These are phyloP conservation scores for Irpex sp. DNA, from an alignment of 1,284 basidiomycete genomes.

Conservation along the genomic window DNA sequence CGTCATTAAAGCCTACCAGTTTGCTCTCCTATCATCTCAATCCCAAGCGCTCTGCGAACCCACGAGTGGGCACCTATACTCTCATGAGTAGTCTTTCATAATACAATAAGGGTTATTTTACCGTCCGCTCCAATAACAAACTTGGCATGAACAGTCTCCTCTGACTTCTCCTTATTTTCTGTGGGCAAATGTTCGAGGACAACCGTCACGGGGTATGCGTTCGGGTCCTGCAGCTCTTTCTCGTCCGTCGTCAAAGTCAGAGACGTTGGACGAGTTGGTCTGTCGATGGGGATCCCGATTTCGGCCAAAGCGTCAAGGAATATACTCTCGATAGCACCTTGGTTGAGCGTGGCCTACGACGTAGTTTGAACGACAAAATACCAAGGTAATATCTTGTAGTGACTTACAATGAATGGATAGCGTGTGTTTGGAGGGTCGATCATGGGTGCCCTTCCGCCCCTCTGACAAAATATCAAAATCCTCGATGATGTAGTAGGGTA, in stretches of 20 bases:
- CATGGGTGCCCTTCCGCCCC: slow-evolving; percentile 40
- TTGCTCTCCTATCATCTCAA: slow-evolving; percentile 75
- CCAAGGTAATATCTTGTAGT: background rate
- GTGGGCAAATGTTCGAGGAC: slow-evolving; percentile 38
- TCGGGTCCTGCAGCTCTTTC: slow-evolving; percentile 32
- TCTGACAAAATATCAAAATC: slow-evolving; percentile 11
- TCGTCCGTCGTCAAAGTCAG: slow-evolving; percentile 44
- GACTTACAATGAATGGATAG: background rate
- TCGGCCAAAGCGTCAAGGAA: slow-evolving; percentile 55
- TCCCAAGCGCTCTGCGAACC: slow-evolving; percentile 64
- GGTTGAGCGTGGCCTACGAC: slow-evolving; percentile 1
- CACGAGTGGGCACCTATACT: slow-evolving; percentile 65
- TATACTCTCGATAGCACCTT: slow-evolving; percentile 48
- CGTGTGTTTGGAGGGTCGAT: slow-evolving; percentile 50
- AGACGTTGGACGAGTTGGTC: slow-evolving; percentile 47
- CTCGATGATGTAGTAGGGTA: background rate
- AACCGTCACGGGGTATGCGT: slow-evolving; percentile 49
- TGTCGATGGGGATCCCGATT: slow-evolving; percentile 48
- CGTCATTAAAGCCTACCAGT: slow-evolving; percentile 40
- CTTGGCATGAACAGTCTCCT: slow-evolving; percentile 46
- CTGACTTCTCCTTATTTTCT: slow-evolving; percentile 20
- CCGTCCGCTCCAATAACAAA: slow-evolving; percentile 54
- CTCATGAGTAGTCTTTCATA: background rate
- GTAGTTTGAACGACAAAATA: background rate
- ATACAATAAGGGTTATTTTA: slow-evolving; percentile 15